phyloP scores from a whole-genome alignment of 768 basidiomycete genomes.

The Rhizopogon roseolus region DNA sequence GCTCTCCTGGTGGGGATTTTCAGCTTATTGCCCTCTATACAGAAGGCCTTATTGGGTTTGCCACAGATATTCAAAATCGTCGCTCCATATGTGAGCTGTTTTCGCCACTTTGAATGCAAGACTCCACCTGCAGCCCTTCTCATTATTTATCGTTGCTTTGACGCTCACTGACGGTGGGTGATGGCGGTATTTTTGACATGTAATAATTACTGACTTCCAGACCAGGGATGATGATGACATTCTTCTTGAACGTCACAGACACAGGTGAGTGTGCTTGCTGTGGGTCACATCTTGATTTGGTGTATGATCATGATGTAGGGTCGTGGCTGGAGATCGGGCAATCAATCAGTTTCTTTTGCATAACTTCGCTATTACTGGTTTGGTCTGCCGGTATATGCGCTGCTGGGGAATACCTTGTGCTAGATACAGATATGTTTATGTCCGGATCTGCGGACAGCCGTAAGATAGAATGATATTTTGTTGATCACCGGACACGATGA shows the following conservation, averaged over 20 bases:
- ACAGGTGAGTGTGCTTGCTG: slow-evolving; percentile 42
- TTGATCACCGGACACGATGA: background rate
- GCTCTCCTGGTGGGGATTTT: slow-evolving; percentile 49
- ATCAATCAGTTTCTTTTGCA: slow-evolving; percentile 84
- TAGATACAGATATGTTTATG: slow-evolving; percentile 11
- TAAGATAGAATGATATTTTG: slow-evolving; percentile 11
- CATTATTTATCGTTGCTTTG: slow-evolving; percentile 72
- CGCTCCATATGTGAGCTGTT: slow-evolving; percentile 66
- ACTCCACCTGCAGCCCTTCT: slow-evolving; percentile 71
- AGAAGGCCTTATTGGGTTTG: slow-evolving; percentile 1
- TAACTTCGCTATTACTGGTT: slow-evolving; percentile 70
- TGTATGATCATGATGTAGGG: slow-evolving; percentile 31
- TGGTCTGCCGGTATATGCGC: slow-evolving; percentile 79
- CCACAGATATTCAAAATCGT: slow-evolving; percentile 76
- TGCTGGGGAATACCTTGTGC: slow-evolving; percentile 68
- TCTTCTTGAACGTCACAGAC: slow-evolving; percentile 82
- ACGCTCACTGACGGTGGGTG: slow-evolving; percentile 63
- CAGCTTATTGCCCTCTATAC: background rate
- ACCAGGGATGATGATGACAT: slow-evolving; percentile 74
- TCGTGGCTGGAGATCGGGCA: slow-evolving; percentile 91
- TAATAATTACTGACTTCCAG: slow-evolving; percentile 5
- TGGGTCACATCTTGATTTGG: slow-evolving; percentile 3
- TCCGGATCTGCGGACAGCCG: slow-evolving; percentile 8
- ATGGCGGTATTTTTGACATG: background rate
- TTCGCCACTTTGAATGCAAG: slow-evolving; percentile 67